Evolutionary conservation across 257 asterid genomes (phyloP).

Genomic region (Mitragyna speciosa): DNA sequence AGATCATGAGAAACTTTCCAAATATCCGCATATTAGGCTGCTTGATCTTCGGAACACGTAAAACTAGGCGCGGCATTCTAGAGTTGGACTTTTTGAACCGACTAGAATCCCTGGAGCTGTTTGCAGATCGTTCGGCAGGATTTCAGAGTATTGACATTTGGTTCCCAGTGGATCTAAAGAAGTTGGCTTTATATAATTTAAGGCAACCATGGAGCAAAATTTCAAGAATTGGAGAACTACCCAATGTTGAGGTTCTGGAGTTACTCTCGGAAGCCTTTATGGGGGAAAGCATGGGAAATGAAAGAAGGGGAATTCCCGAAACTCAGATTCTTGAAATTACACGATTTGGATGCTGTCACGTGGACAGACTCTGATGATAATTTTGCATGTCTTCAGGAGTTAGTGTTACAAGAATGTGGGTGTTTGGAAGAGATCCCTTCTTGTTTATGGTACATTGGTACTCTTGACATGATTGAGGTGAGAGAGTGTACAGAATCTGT

Average conservation of each 20-base stretch:
- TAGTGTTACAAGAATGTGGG: background rate
- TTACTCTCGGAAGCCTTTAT: background rate
- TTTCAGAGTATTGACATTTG: background rate
- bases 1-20: background rate
- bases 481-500: background rate
- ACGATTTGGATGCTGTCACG: background rate
- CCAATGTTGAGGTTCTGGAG: slow-evolving; percentile 6
- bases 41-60: too few relatives aligned
- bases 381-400: background rate
- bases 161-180: background rate
- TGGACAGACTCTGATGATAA: background rate
- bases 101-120: background rate
- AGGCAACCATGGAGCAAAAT: background rate
- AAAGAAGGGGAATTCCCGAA: background rate
- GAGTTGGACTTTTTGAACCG: background rate
- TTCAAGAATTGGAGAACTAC: background rate
- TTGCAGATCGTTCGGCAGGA: too few relatives aligned
- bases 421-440: background rate
- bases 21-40: background rate
- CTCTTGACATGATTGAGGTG: background rate
- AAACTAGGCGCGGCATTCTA: background rate
- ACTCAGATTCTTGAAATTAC: background rate
- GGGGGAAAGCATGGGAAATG: background rate
- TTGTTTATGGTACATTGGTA: background rate
- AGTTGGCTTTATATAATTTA: background rate